These are phyloP conservation scores for Candida anutae DNA, from an alignment of 1,139 yeast genomes.

Conservation along the genomic window DNA sequence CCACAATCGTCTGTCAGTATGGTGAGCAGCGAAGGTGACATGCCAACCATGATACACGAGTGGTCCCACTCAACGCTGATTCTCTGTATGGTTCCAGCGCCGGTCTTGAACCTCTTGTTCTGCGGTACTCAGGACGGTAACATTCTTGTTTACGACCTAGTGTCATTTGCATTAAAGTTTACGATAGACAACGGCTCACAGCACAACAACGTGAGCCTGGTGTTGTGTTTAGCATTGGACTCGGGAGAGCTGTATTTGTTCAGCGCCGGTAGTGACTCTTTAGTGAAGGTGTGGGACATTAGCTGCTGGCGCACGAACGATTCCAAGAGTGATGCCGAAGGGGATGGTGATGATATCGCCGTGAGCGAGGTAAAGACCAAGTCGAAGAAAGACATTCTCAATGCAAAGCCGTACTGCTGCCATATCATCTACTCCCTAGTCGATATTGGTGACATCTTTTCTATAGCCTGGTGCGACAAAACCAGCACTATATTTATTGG, in stretches of 20 bases:
- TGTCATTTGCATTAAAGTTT: slow-evolving; percentile 48
- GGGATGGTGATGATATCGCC: neutral
- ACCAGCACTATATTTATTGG: slow-evolving; percentile 70
- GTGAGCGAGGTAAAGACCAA: neutral
- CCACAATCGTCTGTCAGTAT: slow-evolving; percentile 2
- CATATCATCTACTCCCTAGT: slow-evolving; percentile 74
- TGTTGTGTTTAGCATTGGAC: slow-evolving; percentile 58
- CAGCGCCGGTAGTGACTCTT: slow-evolving; percentile 86
- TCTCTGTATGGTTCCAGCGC: slow-evolving; percentile 68
- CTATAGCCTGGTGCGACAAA: slow-evolving; percentile 61
- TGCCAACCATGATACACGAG: slow-evolving; percentile 40
- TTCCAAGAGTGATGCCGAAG: too few relatives aligned
- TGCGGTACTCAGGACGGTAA: slow-evolving; percentile 95
- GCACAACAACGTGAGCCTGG: slow-evolving; percentile 63
- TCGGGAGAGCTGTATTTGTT: slow-evolving; percentile 57
- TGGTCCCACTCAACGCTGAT: slow-evolving; percentile 75
- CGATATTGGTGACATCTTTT: slow-evolving; percentile 91
- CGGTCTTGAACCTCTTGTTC: slow-evolving; percentile 50
- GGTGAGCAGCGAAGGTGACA: slow-evolving; percentile 1
- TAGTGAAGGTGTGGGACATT: slow-evolving; percentile 79
- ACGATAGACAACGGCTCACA: slow-evolving; percentile 23
- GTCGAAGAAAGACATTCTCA: neutral
- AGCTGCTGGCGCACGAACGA: slow-evolving; percentile 4
- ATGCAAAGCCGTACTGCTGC: slow-evolving; percentile 9
- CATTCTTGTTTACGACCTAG: slow-evolving; percentile 63